Conservation (phyloP, 1,139 yeast genomes). For the Nakaseomyces glabratus region DNA sequence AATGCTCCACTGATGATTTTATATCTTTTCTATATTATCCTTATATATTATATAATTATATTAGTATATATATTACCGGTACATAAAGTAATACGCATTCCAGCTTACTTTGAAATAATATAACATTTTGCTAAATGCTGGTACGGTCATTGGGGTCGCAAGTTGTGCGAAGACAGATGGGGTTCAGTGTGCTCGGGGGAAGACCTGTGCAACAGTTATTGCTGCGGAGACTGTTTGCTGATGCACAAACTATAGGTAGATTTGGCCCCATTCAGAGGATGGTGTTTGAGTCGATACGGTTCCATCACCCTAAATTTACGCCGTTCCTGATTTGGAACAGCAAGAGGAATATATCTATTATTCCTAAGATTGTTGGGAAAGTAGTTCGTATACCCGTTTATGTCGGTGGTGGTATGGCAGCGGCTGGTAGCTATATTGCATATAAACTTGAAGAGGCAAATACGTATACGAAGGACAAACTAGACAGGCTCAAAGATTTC, state of each 20-base stretch:
- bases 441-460: slow-evolving; percentile 88
- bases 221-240: slow-evolving; percentile 3
- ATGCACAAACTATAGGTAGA: not conserved
- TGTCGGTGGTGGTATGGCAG: slow-evolving; percentile 84
- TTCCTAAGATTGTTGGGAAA: slow-evolving; percentile 49
- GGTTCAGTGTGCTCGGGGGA: not conserved
- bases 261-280: slow-evolving; percentile 1
- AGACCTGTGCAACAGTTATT: slow-evolving; percentile 2
- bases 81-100: too few species aligned
- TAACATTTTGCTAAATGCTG: too few species aligned
- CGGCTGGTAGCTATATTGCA: slow-evolving; percentile 87
- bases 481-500: slow-evolving; percentile 52
- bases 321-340: slow-evolving; percentile 5
- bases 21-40: too few species aligned
- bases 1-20: too few species aligned
- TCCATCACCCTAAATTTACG: slow-evolving; percentile 4
- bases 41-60: too few species aligned
- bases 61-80: too few species aligned
- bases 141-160: slow-evolving; percentile 52
- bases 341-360: slow-evolving; percentile 29
- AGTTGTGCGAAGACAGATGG: slow-evolving; percentile 10
- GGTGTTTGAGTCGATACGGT: slow-evolving; percentile 3
- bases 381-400: slow-evolving; percentile 63
- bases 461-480: slow-evolving; percentile 55
- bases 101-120: too few species aligned